phyloP scores from a whole-genome alignment of 257 asterid species.

The Rehmannia glutinosa region DNA sequence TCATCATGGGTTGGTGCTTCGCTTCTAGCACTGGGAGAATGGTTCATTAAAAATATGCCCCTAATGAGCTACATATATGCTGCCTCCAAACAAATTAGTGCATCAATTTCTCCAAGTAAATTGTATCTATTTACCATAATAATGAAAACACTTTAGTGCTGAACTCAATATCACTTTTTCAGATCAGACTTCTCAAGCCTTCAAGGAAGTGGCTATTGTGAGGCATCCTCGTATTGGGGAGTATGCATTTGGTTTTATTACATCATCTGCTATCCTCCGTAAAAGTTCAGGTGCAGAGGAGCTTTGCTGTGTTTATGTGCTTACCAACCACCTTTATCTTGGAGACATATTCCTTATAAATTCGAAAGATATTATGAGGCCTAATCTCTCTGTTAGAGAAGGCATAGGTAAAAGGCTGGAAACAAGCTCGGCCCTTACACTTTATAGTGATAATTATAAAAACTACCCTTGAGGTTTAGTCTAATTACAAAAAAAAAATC shows the following conservation, averaged over 20 bases:
- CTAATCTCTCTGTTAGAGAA: conserved; percentile 73
- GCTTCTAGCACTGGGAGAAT: conserved; percentile 66
- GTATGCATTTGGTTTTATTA: conserved; percentile 73
- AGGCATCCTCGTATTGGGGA: conserved; percentile 82
- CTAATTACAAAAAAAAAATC: no score
- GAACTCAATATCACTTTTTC: conserved; percentile 6
- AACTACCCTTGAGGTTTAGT: no score
- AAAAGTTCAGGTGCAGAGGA: conserved; percentile 67
- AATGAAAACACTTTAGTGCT: background rate
- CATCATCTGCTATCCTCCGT: conserved; percentile 61
- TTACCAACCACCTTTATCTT: conserved; percentile 86
- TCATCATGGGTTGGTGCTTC: conserved; percentile 90
- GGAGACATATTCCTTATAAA: conserved; percentile 76
- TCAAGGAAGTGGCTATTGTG: conserved; percentile 81
- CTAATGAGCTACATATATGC: conserved; percentile 70
- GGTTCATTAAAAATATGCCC: conserved; percentile 82
- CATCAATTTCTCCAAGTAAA: conserved; percentile 83
- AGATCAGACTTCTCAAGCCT: conserved; percentile 75
- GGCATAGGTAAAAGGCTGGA: conserved; percentile 60
- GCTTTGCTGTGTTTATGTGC: conserved; percentile 75
- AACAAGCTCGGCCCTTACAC: background rate
- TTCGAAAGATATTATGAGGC: conserved; percentile 72
- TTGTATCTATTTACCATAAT: background rate
- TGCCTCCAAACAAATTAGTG: conserved; percentile 79
- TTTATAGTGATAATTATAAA: no score